Conservation (phyloP, 2,329 filamentous ascomycete species). For the Chaetomium sp. region DNA sequence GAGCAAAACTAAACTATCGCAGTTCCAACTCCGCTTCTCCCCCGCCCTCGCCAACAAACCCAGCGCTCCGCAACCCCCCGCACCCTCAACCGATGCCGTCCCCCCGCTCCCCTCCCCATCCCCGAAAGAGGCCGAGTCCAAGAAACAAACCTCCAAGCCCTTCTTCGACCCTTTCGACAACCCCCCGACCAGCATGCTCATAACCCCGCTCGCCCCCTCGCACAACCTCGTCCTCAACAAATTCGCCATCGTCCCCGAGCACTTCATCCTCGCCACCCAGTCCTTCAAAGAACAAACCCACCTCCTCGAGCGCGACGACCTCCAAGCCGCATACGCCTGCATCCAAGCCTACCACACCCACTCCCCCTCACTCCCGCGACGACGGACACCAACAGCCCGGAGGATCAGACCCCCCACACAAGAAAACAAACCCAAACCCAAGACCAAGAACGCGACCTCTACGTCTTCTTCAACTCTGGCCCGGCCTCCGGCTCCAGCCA, state of each 20-base stretch:
- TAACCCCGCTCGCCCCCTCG: slow-evolving; percentile 52
- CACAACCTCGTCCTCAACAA: slow-evolving; percentile 75
- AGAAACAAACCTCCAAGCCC: slow-evolving; percentile 4
- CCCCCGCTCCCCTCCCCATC: neutral
- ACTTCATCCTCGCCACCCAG: slow-evolving; percentile 72
- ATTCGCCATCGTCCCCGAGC: slow-evolving; percentile 69
- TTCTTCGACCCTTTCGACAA: slow-evolving; percentile 65
- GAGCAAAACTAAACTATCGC: neutral
- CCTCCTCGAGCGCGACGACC: slow-evolving; percentile 60
- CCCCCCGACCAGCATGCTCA: slow-evolving; percentile 57
- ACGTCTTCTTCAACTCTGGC: slow-evolving; percentile 72
- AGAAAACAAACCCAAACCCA: too few species aligned
- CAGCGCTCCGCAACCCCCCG: slow-evolving; percentile 43
- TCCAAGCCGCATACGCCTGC: slow-evolving; percentile 64
- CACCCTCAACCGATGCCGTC: neutral
- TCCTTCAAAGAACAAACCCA: slow-evolving; percentile 48
- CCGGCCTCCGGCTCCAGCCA: slow-evolving; percentile 70
- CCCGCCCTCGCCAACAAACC: slow-evolving; percentile 70
- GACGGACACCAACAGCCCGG: neutral
- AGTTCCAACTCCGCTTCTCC: slow-evolving; percentile 76
- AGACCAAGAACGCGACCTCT: slow-evolving; percentile 46
- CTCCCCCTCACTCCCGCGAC: neutral
- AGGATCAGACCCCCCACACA: too few species aligned
- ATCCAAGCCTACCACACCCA: slow-evolving; percentile 54
- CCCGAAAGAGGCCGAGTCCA: slow-evolving; percentile 6